Evolutionary conservation across 2,329 filamentous ascomycete species (phyloP).

Genomic region (Calonectria crousiana): DNA sequence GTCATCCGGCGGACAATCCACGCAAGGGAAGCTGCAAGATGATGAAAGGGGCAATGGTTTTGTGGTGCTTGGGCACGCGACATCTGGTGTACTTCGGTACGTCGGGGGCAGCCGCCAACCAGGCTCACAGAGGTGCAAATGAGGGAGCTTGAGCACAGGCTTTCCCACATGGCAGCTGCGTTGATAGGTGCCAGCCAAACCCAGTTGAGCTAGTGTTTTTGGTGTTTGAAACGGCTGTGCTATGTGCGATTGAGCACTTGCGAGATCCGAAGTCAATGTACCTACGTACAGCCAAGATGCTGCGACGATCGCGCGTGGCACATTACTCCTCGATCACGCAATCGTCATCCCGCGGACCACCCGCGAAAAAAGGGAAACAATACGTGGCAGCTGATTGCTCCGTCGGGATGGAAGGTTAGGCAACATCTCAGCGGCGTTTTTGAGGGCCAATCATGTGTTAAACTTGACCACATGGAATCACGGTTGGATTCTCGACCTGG

Average conservation of each 20-base stretch:
- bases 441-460: not conserved
- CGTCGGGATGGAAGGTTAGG: not conserved
- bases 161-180: not conserved
- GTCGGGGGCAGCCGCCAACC: slow-evolving; percentile 6
- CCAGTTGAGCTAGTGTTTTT: not conserved
- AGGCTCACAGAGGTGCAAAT: not conserved
- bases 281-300: slow-evolving; percentile 5
- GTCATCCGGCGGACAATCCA: slow-evolving; percentile 33
- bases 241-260: not conserved
- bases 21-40: slow-evolving; percentile 30
- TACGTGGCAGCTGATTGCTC: slow-evolving; percentile 21
- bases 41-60: slow-evolving; percentile 34
- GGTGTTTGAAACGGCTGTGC: not conserved
- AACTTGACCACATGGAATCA: slow-evolving; percentile 1
- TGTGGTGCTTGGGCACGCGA: slow-evolving; percentile 15
- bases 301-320: slow-evolving; percentile 23
- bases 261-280: slow-evolving; percentile 37
- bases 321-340: slow-evolving; percentile 37
- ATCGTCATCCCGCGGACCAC: slow-evolving; percentile 21
- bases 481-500: not conserved
- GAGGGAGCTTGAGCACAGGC: not conserved
- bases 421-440: not conserved
- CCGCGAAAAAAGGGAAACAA: not conserved
- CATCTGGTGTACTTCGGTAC: slow-evolving; percentile 17
- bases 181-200: not conserved